Conservation (phyloP, 331 rosid species). For the Phaseolus coccineus region DNA sequence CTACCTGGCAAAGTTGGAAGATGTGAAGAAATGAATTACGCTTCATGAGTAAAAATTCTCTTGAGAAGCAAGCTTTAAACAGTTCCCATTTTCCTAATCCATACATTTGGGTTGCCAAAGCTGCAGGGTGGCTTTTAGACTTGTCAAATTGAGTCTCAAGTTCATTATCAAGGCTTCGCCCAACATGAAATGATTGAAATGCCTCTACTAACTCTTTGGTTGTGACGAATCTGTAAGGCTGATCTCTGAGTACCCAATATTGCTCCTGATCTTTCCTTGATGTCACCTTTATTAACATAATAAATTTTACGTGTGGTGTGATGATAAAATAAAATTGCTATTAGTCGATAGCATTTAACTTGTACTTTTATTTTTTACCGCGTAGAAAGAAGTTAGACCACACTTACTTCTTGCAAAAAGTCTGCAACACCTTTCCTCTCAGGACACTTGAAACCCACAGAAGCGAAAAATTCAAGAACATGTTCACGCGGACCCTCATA, state of each 20-base stretch:
- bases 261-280: conserved; percentile 75
- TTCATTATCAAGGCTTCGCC: conserved; percentile 52
- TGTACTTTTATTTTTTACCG: background rate
- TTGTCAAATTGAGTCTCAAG: conserved; percentile 65
- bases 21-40: conserved; percentile 70
- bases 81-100: conserved; percentile 61
- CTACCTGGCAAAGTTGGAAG: conserved; percentile 64
- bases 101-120: conserved; percentile 57
- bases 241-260: conserved; percentile 61
- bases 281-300: conserved; percentile 56
- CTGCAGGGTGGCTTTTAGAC: conserved; percentile 66
- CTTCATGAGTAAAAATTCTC: conserved; percentile 75
- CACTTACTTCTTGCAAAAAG: conserved; percentile 74
- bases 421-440: conserved; percentile 76
- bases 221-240: conserved; percentile 61
- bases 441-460: conserved; percentile 69
- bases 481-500: conserved; percentile 72
- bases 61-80: conserved; percentile 64
- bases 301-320: background rate
- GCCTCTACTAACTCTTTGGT: conserved; percentile 56
- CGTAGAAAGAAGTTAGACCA: background rate
- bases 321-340: conserved; percentile 12
- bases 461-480: conserved; percentile 62
- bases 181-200: conserved; percentile 61
- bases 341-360: background rate